Conservation (phyloP, 768 basidiomycete genomes). For the Agrocybe praecox region DNA sequence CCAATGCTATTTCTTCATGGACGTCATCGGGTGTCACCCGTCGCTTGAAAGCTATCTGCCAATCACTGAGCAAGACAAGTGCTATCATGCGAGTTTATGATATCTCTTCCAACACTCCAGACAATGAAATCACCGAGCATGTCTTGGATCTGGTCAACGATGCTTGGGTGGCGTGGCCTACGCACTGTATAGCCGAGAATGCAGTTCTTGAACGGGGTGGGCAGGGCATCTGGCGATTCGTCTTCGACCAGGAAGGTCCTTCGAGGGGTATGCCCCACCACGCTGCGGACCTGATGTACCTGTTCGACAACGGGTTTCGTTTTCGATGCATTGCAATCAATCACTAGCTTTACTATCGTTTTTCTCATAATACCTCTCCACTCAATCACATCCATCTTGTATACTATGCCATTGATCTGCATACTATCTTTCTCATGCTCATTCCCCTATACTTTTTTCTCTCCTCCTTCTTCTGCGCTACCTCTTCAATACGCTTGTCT, state of each 20-base stretch:
- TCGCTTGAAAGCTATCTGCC: conserved; percentile 74
- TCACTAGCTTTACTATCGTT: neutral
- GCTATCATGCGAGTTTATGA: conserved; percentile 71
- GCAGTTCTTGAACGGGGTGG: conserved; percentile 54
- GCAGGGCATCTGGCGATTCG: conserved; percentile 74
- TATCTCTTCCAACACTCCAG: conserved; percentile 59
- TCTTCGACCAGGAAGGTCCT: conserved; percentile 83
- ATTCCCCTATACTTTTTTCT: no score
- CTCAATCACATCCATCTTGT: neutral
- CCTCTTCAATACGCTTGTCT: no score
- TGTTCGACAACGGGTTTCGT: conserved; percentile 65
- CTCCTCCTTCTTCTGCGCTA: no score
- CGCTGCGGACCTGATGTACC: conserved; percentile 72
- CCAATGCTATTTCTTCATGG: conserved; percentile 62
- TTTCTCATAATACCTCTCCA: neutral
- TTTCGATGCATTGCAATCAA: neutral
- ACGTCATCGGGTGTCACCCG: conserved; percentile 60
- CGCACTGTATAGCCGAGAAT: conserved; percentile 59
- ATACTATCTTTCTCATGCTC: no score
- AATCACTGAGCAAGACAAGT: conserved; percentile 64
- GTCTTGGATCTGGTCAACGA: conserved; percentile 79
- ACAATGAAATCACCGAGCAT: conserved; percentile 67
- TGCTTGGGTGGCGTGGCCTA: conserved; percentile 76
- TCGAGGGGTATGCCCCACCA: conserved; percentile 67
- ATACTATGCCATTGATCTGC: no score